phyloP scores from a whole-genome alignment of 2,329 filamentous ascomycete genomes.

The Exophiala xenobiotica region DNA sequence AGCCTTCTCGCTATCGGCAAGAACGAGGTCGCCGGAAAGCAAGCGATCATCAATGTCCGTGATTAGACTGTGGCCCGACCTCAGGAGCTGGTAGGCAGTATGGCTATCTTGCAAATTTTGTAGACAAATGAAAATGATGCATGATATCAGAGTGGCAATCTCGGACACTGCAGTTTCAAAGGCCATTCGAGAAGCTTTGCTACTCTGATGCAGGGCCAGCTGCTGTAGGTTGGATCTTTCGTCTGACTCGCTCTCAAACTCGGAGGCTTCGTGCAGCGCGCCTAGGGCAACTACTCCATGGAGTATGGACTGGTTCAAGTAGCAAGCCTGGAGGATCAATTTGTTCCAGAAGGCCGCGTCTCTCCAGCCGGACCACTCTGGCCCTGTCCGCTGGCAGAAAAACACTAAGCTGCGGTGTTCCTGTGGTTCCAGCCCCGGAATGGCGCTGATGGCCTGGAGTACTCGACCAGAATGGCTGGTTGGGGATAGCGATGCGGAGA shows the following conservation, averaged over 20 bases:
- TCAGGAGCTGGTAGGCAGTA: slow-evolving; percentile 27
- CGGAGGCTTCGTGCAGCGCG: slow-evolving; percentile 33
- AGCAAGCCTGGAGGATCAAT: slow-evolving; percentile 34
- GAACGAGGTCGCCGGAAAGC: slow-evolving; percentile 15
- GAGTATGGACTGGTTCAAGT: slow-evolving; percentile 34
- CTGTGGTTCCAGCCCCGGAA: slow-evolving; percentile 21
- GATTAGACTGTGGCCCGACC: slow-evolving; percentile 25
- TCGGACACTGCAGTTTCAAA: slow-evolving; percentile 25
- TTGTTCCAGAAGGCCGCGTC: slow-evolving; percentile 34
- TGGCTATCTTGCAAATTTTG: slow-evolving; percentile 29
- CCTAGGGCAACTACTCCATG: slow-evolving; percentile 35
- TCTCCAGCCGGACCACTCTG: slow-evolving; percentile 29
- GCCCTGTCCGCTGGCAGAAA: slow-evolving; percentile 27
- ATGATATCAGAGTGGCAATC: slow-evolving; percentile 28
- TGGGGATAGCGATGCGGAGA: slow-evolving; percentile 20
- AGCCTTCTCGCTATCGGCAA: slow-evolving; percentile 26
- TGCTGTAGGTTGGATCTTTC: slow-evolving; percentile 22
- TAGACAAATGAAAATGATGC: slow-evolving; percentile 33
- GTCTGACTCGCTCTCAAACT: slow-evolving; percentile 22
- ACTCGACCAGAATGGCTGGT: slow-evolving; percentile 13
- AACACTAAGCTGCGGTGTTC: slow-evolving; percentile 27
- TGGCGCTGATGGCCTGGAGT: slow-evolving; percentile 18
- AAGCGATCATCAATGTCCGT: slow-evolving; percentile 25
- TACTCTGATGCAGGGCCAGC: slow-evolving; percentile 25
- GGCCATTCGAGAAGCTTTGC: slow-evolving; percentile 25